Percentiles rank a stretch among this genome's conserved stretches.
Conservation (phyloP, 2,329 filamentous ascomycete genomes). For the Aspergillus carbonarius region DNA sequence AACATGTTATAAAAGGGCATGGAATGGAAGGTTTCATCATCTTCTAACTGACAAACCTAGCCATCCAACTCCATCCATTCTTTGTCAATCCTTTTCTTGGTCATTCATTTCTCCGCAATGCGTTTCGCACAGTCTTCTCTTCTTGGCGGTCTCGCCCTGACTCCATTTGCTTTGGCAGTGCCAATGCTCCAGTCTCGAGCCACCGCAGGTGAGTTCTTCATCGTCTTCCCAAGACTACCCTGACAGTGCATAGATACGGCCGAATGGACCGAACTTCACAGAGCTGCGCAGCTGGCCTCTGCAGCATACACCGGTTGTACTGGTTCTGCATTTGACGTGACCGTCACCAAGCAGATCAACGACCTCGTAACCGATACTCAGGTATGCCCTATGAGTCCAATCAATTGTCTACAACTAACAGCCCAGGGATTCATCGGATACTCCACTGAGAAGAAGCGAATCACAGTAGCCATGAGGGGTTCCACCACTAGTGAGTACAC, state of each 20-base stretch:
- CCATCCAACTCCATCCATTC: not conserved
- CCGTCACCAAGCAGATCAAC: conserved; percentile 28
- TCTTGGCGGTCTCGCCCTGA: not conserved
- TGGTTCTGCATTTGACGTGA: conserved; percentile 30
- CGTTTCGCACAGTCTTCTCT: not conserved
- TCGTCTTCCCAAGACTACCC: not conserved
- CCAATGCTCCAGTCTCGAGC: not conserved
- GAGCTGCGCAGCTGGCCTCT: conserved; percentile 32
- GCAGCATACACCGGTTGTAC: conserved; percentile 30
- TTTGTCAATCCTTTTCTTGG: too few relatives aligned
- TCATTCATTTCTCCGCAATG: not conserved
- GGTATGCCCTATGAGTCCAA: conserved; percentile 3
- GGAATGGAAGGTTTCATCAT: not conserved
- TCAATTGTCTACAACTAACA: not conserved
- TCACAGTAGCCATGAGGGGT: conserved; percentile 32
- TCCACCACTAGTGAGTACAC: conserved; percentile 24
- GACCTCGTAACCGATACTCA: conserved; percentile 26
- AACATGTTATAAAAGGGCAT: not conserved
- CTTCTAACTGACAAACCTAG: not conserved
- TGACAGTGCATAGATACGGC: conserved; percentile 12
- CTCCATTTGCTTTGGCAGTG: not conserved
- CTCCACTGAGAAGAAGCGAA: conserved; percentile 24
- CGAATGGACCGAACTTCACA: conserved; percentile 22
- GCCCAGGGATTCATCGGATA: conserved; percentile 30
- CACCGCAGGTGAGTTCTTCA: not conserved